Conservation (phyloP, 2,329 filamentous ascomycete species). For the Calycina marina region DNA sequence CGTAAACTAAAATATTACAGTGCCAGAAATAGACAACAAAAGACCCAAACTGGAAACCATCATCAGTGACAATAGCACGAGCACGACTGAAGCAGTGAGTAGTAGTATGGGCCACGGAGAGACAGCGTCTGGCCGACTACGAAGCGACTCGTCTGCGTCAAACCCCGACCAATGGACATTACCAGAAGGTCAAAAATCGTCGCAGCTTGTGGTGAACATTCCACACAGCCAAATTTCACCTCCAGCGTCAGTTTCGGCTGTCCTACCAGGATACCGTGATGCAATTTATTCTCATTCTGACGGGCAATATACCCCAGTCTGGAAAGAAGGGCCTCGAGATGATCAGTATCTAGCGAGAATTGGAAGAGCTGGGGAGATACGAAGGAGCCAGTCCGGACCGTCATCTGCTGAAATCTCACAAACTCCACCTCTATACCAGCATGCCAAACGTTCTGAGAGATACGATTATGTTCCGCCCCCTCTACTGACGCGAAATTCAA, state of each 20-base stretch:
- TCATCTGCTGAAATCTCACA: slow-evolving; percentile 6
- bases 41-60: slow-evolving; percentile 20
- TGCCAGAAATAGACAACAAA: slow-evolving; percentile 17
- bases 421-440: too few relatives aligned
- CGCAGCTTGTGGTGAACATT: slow-evolving; percentile 1
- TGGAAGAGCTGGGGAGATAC: slow-evolving; percentile 9
- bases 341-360: slow-evolving; percentile 13
- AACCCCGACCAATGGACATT: slow-evolving; percentile 12
- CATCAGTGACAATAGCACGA: slow-evolving; percentile 14
- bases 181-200: slow-evolving; percentile 6
- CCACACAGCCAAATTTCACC: slow-evolving; percentile 9
- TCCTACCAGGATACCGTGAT: slow-evolving; percentile 22
- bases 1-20: slow-evolving; percentile 3
- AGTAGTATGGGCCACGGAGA: slow-evolving; percentile 13
- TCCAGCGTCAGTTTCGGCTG: slow-evolving; percentile 8
- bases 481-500: slow-evolving; percentile 12
- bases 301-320: slow-evolving; percentile 12
- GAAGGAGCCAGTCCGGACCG: slow-evolving; percentile 8
- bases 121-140: slow-evolving; percentile 6
- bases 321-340: slow-evolving; percentile 17
- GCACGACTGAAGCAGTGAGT: slow-evolving; percentile 13
- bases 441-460: too few relatives aligned
- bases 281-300: slow-evolving; percentile 14
- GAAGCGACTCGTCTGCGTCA: slow-evolving; percentile 14
- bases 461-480: slow-evolving; percentile 15